Base-by-base conservation (phyloP, 2,329 filamentous ascomycete genomes). In the Fusarium sp. region DNA sequence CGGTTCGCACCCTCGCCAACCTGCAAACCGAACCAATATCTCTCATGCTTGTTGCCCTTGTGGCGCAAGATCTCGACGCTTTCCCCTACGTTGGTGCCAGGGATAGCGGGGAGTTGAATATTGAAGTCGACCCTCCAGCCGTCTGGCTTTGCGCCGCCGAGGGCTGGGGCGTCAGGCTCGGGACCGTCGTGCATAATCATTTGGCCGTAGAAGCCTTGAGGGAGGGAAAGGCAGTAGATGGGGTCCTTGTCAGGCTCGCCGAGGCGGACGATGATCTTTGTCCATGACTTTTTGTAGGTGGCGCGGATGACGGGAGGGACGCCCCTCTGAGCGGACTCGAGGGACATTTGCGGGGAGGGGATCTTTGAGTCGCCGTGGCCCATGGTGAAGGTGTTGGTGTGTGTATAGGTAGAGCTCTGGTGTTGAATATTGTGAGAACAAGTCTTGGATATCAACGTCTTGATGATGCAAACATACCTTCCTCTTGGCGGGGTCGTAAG, bases 21-120 rank as follows among this genome's bases (percentile, higher is more conserved):
- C 35, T 66, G 47, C 11, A 70, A 63, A 4, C 62, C 65, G 35
- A 76, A 72, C 47, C 65, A 75, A 33, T 65, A 59, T 4, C 30
- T 17, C 17, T 68, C 60, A 4, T 37, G 54, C 25, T 47, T 43
- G 1, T 33, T 56, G 9, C n/a, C 32, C 8, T 40, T 37, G 4
- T 60, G 50, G 8, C 52, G 62, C 8, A 70, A 38, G 6, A 73
- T 67, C 47, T 66, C 56, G 1, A 20, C 50, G n/a, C 27, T 27
- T 6, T 17, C 30, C 8, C 6, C 20, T 6, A 45, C 17, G n/a
- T 64, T 62, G 2, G 22, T 7, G 4, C 40, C 54, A 4, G 64
- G 35, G 0, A 64, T 17, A 2, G 37, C 27, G 4, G 73, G 72
- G 9, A 78, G 63, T 1, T 47, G 30, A 2, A 78, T 64, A 1